Evolutionary conservation across 176 grass and related monocot genomes (phyloP).

Genomic region (Oryza punctata): DNA sequence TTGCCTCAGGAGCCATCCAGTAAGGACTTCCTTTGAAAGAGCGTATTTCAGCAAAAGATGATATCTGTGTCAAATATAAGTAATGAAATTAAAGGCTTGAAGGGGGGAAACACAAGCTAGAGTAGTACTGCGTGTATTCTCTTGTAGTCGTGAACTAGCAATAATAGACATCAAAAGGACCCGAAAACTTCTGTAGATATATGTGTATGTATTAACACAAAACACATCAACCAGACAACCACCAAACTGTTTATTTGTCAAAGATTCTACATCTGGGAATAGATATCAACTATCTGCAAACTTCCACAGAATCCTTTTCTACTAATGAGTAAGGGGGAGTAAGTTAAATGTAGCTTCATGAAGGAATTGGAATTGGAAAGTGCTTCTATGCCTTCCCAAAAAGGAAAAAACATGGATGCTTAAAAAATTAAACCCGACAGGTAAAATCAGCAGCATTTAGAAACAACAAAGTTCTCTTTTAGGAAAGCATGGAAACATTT

Average conservation of each 20-base stretch:
- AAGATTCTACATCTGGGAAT: neutral
- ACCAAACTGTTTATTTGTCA: neutral
- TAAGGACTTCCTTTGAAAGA: constrained; percentile 99
- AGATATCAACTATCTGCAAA: neutral
- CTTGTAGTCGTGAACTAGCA: neutral
- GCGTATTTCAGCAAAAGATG: constrained; percentile 86
- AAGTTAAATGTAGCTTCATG: neutral
- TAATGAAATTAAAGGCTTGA: constrained; percentile 29
- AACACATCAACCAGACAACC: neutral
- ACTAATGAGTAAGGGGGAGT: neutral
- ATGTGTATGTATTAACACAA: neutral
- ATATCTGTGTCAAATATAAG: constrained; percentile 72
- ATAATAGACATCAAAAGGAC: neutral
- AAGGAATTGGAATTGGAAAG: neutral
- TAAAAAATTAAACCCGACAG: constrained; percentile 10
- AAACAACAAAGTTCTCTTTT: constrained; percentile 3
- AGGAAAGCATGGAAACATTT: constrained; percentile 12
- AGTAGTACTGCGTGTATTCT: neutral
- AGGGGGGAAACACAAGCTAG: neutral
- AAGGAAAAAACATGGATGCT: constrained; percentile 6
- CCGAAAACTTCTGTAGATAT: neutral
- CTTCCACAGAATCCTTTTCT: neutral
- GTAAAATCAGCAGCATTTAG: neutral
- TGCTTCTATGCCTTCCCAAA: constrained; percentile 24
- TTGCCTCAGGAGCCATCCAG: constrained; percentile 98